Evolutionary conservation across 1,284 basidiomycete species (phyloP), one percentile per base, ranked within the genome.

Genomic region (Cryptococcus hybrid): DNA sequence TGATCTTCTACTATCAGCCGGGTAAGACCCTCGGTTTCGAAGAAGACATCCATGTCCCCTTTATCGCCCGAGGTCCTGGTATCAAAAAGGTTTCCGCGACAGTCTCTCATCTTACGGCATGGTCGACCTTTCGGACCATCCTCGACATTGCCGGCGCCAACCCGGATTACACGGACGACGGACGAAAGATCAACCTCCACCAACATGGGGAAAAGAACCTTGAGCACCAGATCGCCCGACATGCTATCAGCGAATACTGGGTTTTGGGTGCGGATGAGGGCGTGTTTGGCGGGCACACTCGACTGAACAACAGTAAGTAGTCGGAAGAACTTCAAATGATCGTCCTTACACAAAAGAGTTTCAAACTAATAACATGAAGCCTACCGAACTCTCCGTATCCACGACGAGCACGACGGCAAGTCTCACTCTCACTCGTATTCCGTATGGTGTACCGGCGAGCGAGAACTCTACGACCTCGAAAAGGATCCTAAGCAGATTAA

Each of bases 391-490:
- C 52, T 75, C 6, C 68, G 73, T 3, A 59, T 71, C 5, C 63
- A 68, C 7, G 63, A 68, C 60, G 60, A 61, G 24, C 47, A 51
- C 30, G 53, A 51, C 35, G 55, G 34, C 7, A 18, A 55, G 12
- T 36, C 50, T 5, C 38, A 37, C n/a, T 61, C 60, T 6, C 69
- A 55, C 51, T 63, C 60, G 4, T 75, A 73, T 57, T 62, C 65
- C 0, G 73, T 73, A 15, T 75, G 73, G 73, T 75, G 73, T 56
- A 73, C 71, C 0, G 71, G 73, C 42, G 73, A 75, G 51, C 64
- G 68, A n/a, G 73, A 75, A 60, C 63, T 75, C 43, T 73, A 73
- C 60, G 61, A 73, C 57, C 62, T 73, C 15, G 47, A 43, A 46
- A 47, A 44, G 15, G 71, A 73, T 55, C 69, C 73, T 3, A 55